These are phyloP conservation scores for Xylariomycetidae sp. DNA, from an alignment of 2,329 filamentous ascomycete genomes.

Conservation along the genomic window DNA sequence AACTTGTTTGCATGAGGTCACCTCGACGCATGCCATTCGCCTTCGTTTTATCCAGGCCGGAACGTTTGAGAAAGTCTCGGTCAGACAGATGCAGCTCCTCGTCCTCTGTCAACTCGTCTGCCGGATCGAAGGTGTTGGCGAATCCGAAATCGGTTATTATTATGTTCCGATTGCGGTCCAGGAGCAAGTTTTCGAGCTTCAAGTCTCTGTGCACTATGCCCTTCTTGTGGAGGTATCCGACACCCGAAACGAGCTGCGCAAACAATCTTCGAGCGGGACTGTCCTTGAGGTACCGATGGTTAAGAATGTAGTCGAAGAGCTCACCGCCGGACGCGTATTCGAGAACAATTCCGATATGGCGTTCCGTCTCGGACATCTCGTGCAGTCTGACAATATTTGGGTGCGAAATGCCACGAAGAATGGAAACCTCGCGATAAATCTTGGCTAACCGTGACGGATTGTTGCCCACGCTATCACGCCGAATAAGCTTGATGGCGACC, in stretches of 20 bases:
- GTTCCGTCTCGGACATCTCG: constrained; percentile 97
- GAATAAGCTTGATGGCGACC: constrained; percentile 94
- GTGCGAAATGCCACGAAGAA: constrained; percentile 81
- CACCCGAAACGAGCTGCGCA: constrained; percentile 91
- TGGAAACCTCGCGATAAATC: constrained; percentile 95
- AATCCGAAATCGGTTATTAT: constrained; percentile 99
- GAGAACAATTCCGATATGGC: constrained; percentile 95
- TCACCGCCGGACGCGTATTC: constrained; percentile 98
- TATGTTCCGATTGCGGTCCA: constrained; percentile 96
- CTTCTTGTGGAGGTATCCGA: constrained; percentile 97
- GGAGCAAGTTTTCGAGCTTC: constrained; percentile 90
- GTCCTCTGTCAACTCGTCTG: constrained; percentile 83
- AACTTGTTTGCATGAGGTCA: constrained; percentile 98
- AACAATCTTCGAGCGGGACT: constrained; percentile 85
- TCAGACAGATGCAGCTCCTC: constrained; percentile 84
- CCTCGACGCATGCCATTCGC: constrained; percentile 74
- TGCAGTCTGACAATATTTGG: constrained; percentile 96
- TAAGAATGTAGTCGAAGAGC: constrained; percentile 96
- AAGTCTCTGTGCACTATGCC: constrained; percentile 96
- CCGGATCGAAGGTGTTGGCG: constrained; percentile 91
- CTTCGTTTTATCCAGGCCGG: constrained; percentile 77
- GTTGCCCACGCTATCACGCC: constrained; percentile 80
- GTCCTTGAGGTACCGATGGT: constrained; percentile 94
- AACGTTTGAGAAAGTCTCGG: constrained; percentile 80
- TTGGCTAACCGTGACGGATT: constrained; percentile 90